Conservation (phyloP, 2,329 filamentous ascomycete genomes). For the Arthroderma sp. region DNA sequence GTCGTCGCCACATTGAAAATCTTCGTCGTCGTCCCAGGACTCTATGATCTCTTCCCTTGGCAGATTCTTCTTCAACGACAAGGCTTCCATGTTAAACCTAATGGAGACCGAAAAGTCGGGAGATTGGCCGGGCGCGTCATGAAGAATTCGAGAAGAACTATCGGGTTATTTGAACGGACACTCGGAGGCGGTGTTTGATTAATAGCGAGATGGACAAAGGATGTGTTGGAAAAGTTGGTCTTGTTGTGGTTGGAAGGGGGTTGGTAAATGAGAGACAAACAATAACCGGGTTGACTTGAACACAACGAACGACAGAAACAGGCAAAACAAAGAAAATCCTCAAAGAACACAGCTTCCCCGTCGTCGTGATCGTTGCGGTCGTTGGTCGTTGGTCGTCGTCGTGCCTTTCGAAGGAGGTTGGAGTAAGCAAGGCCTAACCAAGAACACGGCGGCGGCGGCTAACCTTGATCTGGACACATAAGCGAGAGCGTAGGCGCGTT, state of each 20-base stretch:
- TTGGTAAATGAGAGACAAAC: too few relatives aligned
- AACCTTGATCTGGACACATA: slow-evolving; percentile 4
- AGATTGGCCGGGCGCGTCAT: slow-evolving; percentile 1
- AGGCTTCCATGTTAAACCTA: slow-evolving; percentile 23
- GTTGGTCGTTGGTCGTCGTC: too few relatives aligned
- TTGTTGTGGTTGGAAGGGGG: too few relatives aligned
- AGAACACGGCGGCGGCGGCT: background rate
- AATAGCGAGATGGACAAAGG: too few relatives aligned
- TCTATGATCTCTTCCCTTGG: slow-evolving; percentile 28
- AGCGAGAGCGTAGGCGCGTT: background rate
- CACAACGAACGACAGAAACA: too few relatives aligned
- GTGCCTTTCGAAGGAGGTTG: background rate
- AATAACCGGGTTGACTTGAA: too few relatives aligned
- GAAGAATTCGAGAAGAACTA: slow-evolving; percentile 3
- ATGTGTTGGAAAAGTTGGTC: too few relatives aligned
- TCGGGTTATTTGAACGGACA: too few relatives aligned
- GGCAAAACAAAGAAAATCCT: too few relatives aligned
- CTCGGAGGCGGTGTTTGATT: too few relatives aligned
- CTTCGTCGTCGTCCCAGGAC: slow-evolving; percentile 38
- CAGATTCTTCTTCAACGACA: slow-evolving; percentile 21
- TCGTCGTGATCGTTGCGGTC: too few relatives aligned
- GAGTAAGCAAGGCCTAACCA: background rate
- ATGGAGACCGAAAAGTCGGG: slow-evolving; percentile 1
- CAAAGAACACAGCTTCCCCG: too few relatives aligned
- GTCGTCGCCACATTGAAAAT: slow-evolving; percentile 35